Base-by-base conservation (phyloP, 192 early-diverging fungal species). In the Coemansia sp. region DNA sequence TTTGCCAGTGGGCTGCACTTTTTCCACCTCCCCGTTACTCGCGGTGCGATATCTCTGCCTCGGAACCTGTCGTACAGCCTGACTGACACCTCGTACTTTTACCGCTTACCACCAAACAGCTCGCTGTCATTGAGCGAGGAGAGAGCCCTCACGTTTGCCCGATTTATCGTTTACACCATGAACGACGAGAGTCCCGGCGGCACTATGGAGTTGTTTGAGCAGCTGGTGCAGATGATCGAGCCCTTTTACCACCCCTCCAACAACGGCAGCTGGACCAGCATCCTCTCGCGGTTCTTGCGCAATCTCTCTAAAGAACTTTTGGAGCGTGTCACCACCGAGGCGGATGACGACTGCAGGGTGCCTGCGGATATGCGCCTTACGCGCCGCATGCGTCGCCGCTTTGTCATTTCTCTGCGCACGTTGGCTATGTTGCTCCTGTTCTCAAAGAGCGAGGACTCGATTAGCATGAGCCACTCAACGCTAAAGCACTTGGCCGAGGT, bases 221-320 rank as follows among this genome's bases (percentile, higher is more conserved):
- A 90, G 66, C 64, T 96, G 24, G 91, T 98, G 59, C 91, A 90
- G 64, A 93, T 94, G 51, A 87, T 89, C 31, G 96, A 98, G 77
- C 89, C 91, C 0, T 97, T 89, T 68, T 94, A 86, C 66, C 94
- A 98, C 75, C 96, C 96, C 13, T 93, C 93, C n/a, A 98, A 98
- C 83, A 83, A 85, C 67, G 96, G 96, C 4, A 68, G 72, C 56
- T 98, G 96, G 96, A 92, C 91, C 21, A 83, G 84, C 48, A 75
- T 78, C 7, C 85, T 98, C 7, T 85, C 92, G 1, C 79, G 86
- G 17, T 91, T 98, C 64, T 45, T 93, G 63, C 88, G 89, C 31
- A 77, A 84, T 37, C 68, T 98, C 34, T 66, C 87, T 8, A 82
- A 64, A 35, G 88, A 91, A 53, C 93, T 94, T 37, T 72, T 94